Evolutionary conservation across 306 rosid species (phyloP).

Genomic region (Gleditsia sinensis): DNA sequence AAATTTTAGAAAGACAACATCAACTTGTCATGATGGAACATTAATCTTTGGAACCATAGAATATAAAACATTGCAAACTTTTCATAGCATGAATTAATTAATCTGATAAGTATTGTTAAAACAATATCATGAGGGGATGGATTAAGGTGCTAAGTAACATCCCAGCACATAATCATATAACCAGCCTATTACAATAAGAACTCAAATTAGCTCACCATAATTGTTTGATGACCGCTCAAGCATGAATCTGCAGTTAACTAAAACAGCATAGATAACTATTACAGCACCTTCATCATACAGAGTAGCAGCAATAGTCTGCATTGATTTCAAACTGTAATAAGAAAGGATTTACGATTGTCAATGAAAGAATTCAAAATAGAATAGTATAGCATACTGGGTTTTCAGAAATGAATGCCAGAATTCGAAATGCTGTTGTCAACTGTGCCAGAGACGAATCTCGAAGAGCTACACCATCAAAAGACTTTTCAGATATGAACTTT

Average conservation of each 20-base stretch:
- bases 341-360: slow-evolving; percentile 27
- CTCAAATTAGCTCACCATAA: slow-evolving; percentile 60
- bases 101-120: neutral
- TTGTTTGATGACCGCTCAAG: slow-evolving; percentile 93
- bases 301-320: slow-evolving; percentile 80
- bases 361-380: slow-evolving; percentile 28
- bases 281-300: slow-evolving; percentile 92
- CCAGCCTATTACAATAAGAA: slow-evolving; percentile 11
- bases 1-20: slow-evolving; percentile 22
- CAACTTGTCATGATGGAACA: neutral
- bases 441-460: slow-evolving; percentile 93
- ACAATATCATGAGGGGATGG: neutral
- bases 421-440: slow-evolving; percentile 90
- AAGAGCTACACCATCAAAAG: slow-evolving; percentile 88
- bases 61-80: neutral
- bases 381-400: slow-evolving; percentile 67
- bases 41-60: neutral
- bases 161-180: slow-evolving; percentile 8
- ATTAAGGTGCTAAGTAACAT: neutral
- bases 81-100: slow-evolving; percentile 15
- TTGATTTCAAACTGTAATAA: slow-evolving; percentile 37
- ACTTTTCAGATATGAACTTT: slow-evolving; percentile 81
- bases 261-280: slow-evolving; percentile 74
- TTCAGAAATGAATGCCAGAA: slow-evolving; percentile 94
- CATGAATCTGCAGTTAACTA: slow-evolving; percentile 90